Evolutionary conservation across 2,329 filamentous ascomycete genomes (phyloP), one percentile per base, ranked within the genome.

Genomic region (Epicoccum sorghinum): DNA sequence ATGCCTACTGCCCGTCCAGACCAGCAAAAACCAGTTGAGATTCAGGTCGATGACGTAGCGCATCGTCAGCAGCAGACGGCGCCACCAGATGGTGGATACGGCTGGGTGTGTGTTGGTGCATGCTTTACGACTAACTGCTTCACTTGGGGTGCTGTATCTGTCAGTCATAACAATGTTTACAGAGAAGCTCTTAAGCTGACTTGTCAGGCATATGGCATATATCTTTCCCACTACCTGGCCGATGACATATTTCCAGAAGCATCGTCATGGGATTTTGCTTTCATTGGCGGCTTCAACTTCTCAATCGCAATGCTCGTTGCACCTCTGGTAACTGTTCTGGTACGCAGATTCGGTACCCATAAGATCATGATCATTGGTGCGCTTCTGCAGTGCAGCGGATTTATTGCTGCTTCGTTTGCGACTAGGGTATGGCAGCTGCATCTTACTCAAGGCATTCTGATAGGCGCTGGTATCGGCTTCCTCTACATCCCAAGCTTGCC

Each of bases 221-320:
- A 78, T 50, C 70, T 80, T 0, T 70, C 73, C 5, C 71, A 78
- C 46, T 80, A 78, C 52, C 65, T 79, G 12, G 53, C 65, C 6
- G 59, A 70, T 33, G 47, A 69, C 7, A 65, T 65, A 7, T 79
- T 76, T 44, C 65, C 70, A 0, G 62, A 62, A 13, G 72, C 77
- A 12, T 65, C 62, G 1, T 44, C 70, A 0, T 62, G 77, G 37
- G 71, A 77, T 50, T 78, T 73, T 58, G 75, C 75, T 4, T 70
- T 77, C 38, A 69, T 78, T 24, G 76, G 77, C 5, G 74, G 76
- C 13, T 61, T 79, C 24, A 70, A 71, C 47, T 74, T 78, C 51
- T 60, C 68, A 4, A 55, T 68, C 4, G 62, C 70, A 9, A 67
- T 78, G 63, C 57, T 78, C 0, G 52, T 75, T 2, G 69, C 74